Conservation (phyloP, 768 basidiomycete genomes). For the Polyporus arcularius region DNA sequence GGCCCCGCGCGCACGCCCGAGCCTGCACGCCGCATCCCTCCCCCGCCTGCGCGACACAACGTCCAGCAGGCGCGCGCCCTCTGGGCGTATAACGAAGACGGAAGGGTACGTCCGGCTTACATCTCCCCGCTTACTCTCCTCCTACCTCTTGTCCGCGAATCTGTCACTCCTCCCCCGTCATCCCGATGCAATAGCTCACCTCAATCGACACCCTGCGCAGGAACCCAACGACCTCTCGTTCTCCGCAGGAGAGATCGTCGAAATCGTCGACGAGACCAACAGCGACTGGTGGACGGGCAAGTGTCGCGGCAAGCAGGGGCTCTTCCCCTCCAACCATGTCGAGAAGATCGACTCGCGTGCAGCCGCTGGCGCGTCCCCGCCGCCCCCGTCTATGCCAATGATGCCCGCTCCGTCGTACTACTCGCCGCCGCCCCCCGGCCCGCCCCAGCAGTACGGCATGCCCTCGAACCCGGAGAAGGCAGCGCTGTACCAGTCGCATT, state of each 20-base stretch:
- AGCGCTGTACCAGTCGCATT: conserved; percentile 31
- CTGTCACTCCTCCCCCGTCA: background rate
- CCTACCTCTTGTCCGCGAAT: background rate
- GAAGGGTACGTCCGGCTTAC: conserved; percentile 38
- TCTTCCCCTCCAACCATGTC: conserved; percentile 80
- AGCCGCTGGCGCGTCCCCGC: conserved; percentile 20
- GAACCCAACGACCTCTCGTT: conserved; percentile 83
- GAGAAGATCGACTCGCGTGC: conserved; percentile 48
- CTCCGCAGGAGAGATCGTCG: conserved; percentile 71
- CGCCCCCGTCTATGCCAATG: conserved; percentile 16
- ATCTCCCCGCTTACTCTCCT: background rate
- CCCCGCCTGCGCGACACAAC: conserved; percentile 19
- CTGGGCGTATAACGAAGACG: conserved; percentile 69
- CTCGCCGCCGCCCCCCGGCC: conserved; percentile 22
- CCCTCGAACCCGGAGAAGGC: conserved; percentile 31
- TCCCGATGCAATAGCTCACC: background rate
- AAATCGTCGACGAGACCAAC: conserved; percentile 78
- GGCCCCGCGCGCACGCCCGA: conserved; percentile 11
- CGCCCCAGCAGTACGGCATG: conserved; percentile 40
- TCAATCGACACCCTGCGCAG: conserved; percentile 36
- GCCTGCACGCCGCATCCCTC: conserved; percentile 22
- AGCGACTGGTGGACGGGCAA: conserved; percentile 87
- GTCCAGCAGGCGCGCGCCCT: conserved; percentile 50
- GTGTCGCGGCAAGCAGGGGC: conserved; percentile 61
- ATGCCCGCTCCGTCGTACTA: conserved; percentile 7